These are phyloP conservation scores for Tuber umbilicatum DNA, from an alignment of 495 filamentous ascomycete genomes.

Conservation along the genomic window DNA sequence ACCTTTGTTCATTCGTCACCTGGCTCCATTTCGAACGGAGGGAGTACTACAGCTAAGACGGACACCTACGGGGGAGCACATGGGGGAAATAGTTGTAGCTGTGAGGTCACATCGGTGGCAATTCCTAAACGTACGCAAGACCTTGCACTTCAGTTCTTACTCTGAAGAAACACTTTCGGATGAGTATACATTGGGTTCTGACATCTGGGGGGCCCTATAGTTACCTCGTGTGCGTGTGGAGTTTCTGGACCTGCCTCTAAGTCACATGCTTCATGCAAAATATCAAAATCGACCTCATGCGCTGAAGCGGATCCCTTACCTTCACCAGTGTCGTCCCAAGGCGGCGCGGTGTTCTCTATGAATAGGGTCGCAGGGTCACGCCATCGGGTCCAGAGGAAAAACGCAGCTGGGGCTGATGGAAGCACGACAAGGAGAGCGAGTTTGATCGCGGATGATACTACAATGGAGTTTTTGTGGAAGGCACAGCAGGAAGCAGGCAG, in stretches of 20 bases:
- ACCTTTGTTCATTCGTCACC: constrained; percentile 32
- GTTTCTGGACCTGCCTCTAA: constrained; percentile 2
- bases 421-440: constrained; percentile 24
- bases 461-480: constrained; percentile 25
- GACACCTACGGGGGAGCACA: constrained; percentile 14
- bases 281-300: not conserved
- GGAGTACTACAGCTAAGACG: constrained; percentile 9
- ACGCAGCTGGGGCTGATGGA: not conserved
- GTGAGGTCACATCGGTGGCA: constrained; percentile 35
- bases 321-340: not conserved
- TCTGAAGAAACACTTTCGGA: not conserved
- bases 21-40: constrained; percentile 8
- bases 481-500: constrained; percentile 22
- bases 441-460: constrained; percentile 22
- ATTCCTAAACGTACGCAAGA: constrained; percentile 32
- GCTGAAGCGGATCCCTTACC: not conserved
- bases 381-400: constrained; percentile 17
- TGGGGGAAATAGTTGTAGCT: constrained; percentile 22
- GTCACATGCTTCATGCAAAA: not conserved
- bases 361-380: not conserved
- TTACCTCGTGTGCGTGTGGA: constrained; percentile 33
- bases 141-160: not conserved
- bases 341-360: not conserved
- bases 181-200: constrained; percentile 9
- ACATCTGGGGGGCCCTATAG: constrained; percentile 3